Evolutionary conservation across 2,329 filamentous ascomycete genomes (phyloP), one percentile per base, ranked within the genome.

Genomic region (Claviceps purpurea): DNA sequence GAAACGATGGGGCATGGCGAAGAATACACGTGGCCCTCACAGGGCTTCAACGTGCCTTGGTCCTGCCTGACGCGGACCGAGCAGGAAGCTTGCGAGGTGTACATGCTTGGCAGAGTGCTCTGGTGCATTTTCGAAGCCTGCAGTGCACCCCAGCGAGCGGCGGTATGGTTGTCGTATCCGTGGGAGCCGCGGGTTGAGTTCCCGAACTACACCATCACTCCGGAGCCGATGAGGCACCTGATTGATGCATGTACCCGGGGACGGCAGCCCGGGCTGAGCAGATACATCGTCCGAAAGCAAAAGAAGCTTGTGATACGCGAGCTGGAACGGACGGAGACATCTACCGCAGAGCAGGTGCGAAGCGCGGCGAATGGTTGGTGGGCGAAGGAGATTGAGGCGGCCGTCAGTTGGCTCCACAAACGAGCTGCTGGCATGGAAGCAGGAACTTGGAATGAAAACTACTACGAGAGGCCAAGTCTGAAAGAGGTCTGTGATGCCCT

Each of bases 61-160:
- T 67, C 73, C 4, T 74, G 72, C 50, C 68, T 82, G n/a, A 72
- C 67, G 14, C 61, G 63, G 1, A 55, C 54, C 3, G 78, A 82
- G 56, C 74, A 77, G 56, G 79, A 82, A 58, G 69, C 73, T 0
- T 78, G 78, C 20, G 75, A 79, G 61, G 78, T 80, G 1, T 82
- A 81, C 63, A 81, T 81, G 78, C 72, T 82, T 16, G 79, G 78
- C 5, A 71, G 78, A 41, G 69, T 80, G 26, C 66, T 82, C 47
- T 82, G 78, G 78, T 82, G 79, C 59, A 73, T 82, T 16, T 82
- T 82, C 52, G 79, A 82, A 60, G 77, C 76, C 20, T 73, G 75
- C 59, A 76, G 75, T 54, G 77, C 77, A 2, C 78, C 78, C 1
- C 76, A 82, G 58, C 70, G 70, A 55, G 73, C 74, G 2, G 73